Evolutionary conservation across 2,329 filamentous ascomycete species (phyloP), one percentile per base, ranked within the genome.

Genomic region (Ophiocordyceps camponoti-saundersi): DNA sequence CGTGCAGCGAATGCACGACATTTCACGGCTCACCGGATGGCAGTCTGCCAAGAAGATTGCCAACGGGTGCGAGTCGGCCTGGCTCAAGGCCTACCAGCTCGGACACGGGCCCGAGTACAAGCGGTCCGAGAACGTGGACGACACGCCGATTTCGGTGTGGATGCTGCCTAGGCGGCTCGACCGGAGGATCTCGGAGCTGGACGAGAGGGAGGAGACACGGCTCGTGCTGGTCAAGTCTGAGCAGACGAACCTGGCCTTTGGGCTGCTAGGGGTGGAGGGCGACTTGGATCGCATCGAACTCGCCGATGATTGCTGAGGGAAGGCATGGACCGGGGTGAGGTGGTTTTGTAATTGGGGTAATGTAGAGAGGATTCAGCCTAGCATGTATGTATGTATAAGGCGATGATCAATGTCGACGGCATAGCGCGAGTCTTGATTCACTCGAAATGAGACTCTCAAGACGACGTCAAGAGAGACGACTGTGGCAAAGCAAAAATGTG

Each of bases 21-120:
- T 94, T 39, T 77, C 83, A 2, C 77, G 80, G 1, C 70, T 92
- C 8, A 95, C 87, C 0, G 92, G 92, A 0, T 95, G 87, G 84
- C 82, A 87, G 55, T 87, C 83, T 1, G 84, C 87, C 1, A 75
- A 78, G 32, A 78, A 88, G 40, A 90, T 95, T 51, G 86, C 86
- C 0, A 72, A 77, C 44, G 88, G 87, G 1, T 94, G 87, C 60
- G 89, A 96, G 62, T 81, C 79, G 3, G 75, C 79, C 0, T 98
- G 92, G 92, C 72, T 76, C 49, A 85, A 81, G 57, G 80, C 83
- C 1, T 82, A 77, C 3, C 74, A 80, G 50, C 69, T 83, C 54
- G 85, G 85, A 0, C 73, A 78, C 43, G 90, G 88, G 0, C 87
- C 88, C 4, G 79, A 79, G 1, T 95, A 94, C 59, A 61, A 66